A percentile compares a stretch with the other conserved stretches of the same genome.
Evolutionary conservation across 345 rosid species (phyloP).

Genomic region (Crucihimalaya himalaica): DNA sequence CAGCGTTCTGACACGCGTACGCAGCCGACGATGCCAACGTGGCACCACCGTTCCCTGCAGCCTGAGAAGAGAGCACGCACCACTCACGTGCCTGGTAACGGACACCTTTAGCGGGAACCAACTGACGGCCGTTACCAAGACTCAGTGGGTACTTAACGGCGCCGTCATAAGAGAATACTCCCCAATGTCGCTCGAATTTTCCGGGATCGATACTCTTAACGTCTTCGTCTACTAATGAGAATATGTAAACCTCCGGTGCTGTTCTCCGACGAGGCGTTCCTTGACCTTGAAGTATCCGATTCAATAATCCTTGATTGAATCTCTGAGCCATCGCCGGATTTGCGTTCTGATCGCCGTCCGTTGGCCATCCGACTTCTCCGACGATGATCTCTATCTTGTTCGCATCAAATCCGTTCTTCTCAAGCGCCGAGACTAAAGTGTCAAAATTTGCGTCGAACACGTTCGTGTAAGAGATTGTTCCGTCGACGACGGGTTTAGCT

Average conservation of each 20-base stretch:
- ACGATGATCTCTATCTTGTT: slow-evolving; percentile 62
- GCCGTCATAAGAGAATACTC: slow-evolving; percentile 75
- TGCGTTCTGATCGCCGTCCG: slow-evolving; percentile 75
- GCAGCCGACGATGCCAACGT: slow-evolving; percentile 8
- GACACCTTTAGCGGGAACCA: slow-evolving; percentile 66
- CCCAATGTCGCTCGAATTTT: slow-evolving; percentile 82
- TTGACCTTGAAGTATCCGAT: slow-evolving; percentile 52
- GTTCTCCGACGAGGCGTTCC: slow-evolving; percentile 71
- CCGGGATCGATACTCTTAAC: slow-evolving; percentile 71
- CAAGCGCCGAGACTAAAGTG: slow-evolving; percentile 68
- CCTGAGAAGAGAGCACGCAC: slow-evolving; percentile 66
- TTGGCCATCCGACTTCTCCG: slow-evolving; percentile 96
- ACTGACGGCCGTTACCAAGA: slow-evolving; percentile 44
- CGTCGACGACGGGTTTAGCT: slow-evolving; percentile 71
- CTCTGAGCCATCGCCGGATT: slow-evolving; percentile 54
- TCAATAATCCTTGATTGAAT: slow-evolving; percentile 81
- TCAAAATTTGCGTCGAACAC: slow-evolving; percentile 91
- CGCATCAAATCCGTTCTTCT: slow-evolving; percentile 70
- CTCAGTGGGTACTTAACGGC: slow-evolving; percentile 58
- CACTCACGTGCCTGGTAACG: slow-evolving; percentile 60
- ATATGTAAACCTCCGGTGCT: slow-evolving; percentile 72
- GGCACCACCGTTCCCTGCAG: slow-evolving; percentile 23
- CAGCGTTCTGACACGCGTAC: slow-evolving; percentile 69
- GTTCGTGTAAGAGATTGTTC: slow-evolving; percentile 72
- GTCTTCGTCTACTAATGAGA: slow-evolving; percentile 84